phyloP scores from a whole-genome alignment of 75 land plant species.

The Selaginella tamariscina region DNA sequence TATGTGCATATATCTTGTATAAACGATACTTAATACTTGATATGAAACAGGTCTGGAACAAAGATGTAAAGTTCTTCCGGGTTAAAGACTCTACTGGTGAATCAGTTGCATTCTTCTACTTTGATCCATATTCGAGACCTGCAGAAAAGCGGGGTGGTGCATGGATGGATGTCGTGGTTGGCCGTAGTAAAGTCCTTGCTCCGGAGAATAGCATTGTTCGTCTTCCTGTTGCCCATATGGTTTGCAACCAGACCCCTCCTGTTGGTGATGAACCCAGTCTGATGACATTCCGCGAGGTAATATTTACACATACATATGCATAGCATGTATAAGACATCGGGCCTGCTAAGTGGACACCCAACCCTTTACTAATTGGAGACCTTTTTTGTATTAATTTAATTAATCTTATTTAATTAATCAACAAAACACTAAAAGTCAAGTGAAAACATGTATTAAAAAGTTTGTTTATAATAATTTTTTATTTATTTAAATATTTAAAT shows the following conservation, averaged over 20 bases:
- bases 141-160: constrained; percentile 92
- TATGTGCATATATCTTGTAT: too few relatives aligned
- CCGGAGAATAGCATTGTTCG: constrained; percentile 42
- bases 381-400: too few relatives aligned
- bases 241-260: constrained; percentile 91
- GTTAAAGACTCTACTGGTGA: constrained; percentile 55
- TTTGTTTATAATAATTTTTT: too few relatives aligned
- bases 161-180: constrained; percentile 90
- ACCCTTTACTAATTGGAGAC: too few relatives aligned
- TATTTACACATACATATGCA: too few relatives aligned
- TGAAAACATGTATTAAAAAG: too few relatives aligned
- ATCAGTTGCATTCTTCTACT: constrained; percentile 72
- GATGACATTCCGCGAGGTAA: constrained; percentile 90
- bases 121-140: constrained; percentile 92
- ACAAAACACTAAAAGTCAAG: too few relatives aligned
- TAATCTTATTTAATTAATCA: too few relatives aligned
- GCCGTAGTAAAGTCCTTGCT: constrained; percentile 61
- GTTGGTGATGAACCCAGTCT: constrained; percentile 83
- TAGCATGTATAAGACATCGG: too few relatives aligned
- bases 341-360: too few relatives aligned
- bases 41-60: constrained; percentile 78
- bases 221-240: constrained; percentile 86
- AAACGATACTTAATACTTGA: too few relatives aligned
- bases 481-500: background rate
- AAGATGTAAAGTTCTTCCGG: constrained; percentile 58